Evolutionary conservation across 257 asterid genomes (phyloP).

Genomic region (Plantago elongata): DNA sequence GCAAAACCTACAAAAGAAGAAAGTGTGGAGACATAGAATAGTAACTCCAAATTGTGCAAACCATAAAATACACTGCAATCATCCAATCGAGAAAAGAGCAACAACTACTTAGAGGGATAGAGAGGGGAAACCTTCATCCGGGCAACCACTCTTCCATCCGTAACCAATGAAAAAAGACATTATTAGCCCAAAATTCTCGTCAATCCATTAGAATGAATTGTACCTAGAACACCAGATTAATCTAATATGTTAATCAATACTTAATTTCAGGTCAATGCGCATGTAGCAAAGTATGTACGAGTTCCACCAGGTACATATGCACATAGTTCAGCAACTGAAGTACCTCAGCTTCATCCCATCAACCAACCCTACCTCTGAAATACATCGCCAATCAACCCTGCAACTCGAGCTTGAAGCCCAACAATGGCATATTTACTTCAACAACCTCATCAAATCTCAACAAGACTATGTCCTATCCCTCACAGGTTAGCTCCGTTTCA

Average conservation of each 20-base stretch:
- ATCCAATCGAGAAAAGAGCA: no score
- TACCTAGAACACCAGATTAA: no score
- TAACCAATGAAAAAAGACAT: no score
- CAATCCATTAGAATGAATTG: no score
- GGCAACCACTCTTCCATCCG: no score
- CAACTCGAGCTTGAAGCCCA: conserved; percentile 96
- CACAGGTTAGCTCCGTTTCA: conserved; percentile 92
- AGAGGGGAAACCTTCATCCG: no score
- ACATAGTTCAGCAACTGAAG: conserved; percentile 92
- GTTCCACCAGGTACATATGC: conserved; percentile 90
- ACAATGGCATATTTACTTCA: conserved; percentile 87
- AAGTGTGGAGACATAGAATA: no score
- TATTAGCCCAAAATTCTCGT: no score
- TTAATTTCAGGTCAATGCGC: conserved; percentile 50
- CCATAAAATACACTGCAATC: no score
- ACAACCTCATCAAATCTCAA: conserved; percentile 80
- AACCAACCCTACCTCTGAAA: conserved; percentile 65
- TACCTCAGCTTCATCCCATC: conserved; percentile 62
- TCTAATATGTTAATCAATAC: not conserved
- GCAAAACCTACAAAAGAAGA: no score
- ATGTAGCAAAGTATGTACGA: conserved; percentile 99
- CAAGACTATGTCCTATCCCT: conserved; percentile 76
- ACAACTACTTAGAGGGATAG: no score
- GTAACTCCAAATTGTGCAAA: no score
- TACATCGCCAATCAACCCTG: conserved; percentile 89